phyloP scores from a whole-genome alignment of 441 rosid species.

The Eugenia klotzschiana region DNA sequence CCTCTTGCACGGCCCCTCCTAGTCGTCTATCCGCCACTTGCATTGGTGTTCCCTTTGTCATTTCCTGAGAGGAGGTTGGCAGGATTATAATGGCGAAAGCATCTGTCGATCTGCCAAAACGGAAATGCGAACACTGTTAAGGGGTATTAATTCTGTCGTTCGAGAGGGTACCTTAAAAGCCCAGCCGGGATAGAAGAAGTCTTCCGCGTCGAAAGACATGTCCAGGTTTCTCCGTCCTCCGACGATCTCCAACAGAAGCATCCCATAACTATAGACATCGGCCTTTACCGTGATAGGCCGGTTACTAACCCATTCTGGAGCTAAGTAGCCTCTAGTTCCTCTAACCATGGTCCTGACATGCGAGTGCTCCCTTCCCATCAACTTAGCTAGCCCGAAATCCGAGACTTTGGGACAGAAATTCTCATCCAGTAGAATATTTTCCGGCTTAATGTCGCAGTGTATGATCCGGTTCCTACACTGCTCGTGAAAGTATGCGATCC shows the following conservation, averaged over 20 bases:
- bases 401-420: slow-evolving; percentile 74
- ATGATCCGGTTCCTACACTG: slow-evolving; percentile 82
- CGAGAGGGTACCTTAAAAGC: slow-evolving; percentile 52
- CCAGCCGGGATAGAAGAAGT: slow-evolving; percentile 85
- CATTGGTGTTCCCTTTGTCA: slow-evolving; percentile 34
- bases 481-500: slow-evolving; percentile 84
- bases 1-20: slow-evolving; percentile 51
- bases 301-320: slow-evolving; percentile 91
- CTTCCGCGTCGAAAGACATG: slow-evolving; percentile 51
- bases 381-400: slow-evolving; percentile 81
- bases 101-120: background rate
- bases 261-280: slow-evolving; percentile 84
- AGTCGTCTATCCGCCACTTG: slow-evolving; percentile 59
- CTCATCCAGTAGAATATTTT: slow-evolving; percentile 66
- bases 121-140: background rate
- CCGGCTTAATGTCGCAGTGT: slow-evolving; percentile 87
- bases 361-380: slow-evolving; percentile 86
- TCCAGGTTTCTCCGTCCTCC: slow-evolving; percentile 90
- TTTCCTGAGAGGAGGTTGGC: slow-evolving; percentile 23
- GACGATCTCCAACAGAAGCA: slow-evolving; percentile 84
- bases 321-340: slow-evolving; percentile 88
- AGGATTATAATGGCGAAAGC: background rate
- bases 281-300: slow-evolving; percentile 85
- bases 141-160: background rate
- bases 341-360: slow-evolving; percentile 85